Percentiles rank a stretch among this genome's conserved stretches.
phyloP scores from a whole-genome alignment of 768 basidiomycete species.

The Trametes punicea region DNA sequence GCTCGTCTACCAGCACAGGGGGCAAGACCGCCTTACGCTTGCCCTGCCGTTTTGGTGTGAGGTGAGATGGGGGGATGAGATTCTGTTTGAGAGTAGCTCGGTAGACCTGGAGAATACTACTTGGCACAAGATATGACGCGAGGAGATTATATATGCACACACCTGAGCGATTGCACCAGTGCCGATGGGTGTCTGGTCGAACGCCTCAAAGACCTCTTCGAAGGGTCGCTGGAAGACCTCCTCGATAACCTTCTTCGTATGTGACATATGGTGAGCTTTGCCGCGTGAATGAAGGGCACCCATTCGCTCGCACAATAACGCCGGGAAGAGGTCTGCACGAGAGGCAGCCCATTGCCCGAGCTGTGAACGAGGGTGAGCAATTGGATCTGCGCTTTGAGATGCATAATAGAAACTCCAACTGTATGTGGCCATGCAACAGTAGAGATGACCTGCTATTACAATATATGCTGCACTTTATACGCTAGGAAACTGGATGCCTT shows the following conservation, averaged over 20 bases:
- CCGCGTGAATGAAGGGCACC: conserved; percentile 87
- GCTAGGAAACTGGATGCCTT: too few relatives aligned
- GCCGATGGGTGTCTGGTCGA: conserved; percentile 86
- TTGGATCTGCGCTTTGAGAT: neutral
- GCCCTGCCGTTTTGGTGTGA: conserved; percentile 63
- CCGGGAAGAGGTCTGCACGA: conserved; percentile 89
- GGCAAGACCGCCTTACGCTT: conserved; percentile 51
- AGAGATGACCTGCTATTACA: too few relatives aligned
- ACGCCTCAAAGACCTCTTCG: conserved; percentile 86
- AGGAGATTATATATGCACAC: neutral
- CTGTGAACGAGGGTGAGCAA: conserved; percentile 37
- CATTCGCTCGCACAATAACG: conserved; percentile 77
- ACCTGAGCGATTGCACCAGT: conserved; percentile 97
- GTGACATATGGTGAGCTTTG: conserved; percentile 70
- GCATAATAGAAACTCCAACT: neutral
- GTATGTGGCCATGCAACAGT: too few relatives aligned
- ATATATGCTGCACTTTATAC: too few relatives aligned
- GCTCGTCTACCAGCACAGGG: conserved; percentile 45
- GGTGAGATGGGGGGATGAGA: conserved; percentile 81
- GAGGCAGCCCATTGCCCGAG: conserved; percentile 99
- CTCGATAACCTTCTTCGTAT: conserved; percentile 83
- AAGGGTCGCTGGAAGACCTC: conserved; percentile 80
- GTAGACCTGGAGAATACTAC: conserved; percentile 69
- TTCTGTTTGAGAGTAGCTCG: conserved; percentile 80
- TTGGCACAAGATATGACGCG: neutral